These are phyloP conservation scores for Aspergillus egyptiacus DNA, from an alignment of 495 filamentous ascomycete species.

Conservation along the genomic window DNA sequence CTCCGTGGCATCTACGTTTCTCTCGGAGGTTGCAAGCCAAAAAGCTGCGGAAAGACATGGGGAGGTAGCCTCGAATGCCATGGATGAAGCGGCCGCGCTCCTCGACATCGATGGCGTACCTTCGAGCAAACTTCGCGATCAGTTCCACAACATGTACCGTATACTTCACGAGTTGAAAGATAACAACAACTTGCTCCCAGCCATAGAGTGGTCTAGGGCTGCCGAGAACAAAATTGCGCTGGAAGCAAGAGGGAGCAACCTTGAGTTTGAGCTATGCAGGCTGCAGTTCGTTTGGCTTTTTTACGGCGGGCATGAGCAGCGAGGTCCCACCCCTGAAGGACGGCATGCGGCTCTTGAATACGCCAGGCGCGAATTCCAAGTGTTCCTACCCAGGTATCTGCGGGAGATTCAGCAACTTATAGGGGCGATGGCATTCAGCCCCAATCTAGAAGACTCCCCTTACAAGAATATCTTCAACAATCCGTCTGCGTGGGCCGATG, in stretches of 20 bases:
- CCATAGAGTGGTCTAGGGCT: constrained; percentile 74
- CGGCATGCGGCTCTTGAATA: constrained; percentile 63
- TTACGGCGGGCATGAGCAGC: constrained; percentile 39
- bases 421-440: constrained; percentile 68
- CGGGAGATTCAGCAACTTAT: constrained; percentile 71
- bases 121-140: constrained; percentile 63
- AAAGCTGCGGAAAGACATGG: constrained; percentile 15
- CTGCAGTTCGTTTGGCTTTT: constrained; percentile 83
- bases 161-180: constrained; percentile 73
- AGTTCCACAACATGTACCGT: constrained; percentile 84
- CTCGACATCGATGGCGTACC: constrained; percentile 51
- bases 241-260: constrained; percentile 78
- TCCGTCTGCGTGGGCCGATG: constrained; percentile 67
- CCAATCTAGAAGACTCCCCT: constrained; percentile 62
- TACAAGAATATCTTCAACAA: constrained; percentile 74
- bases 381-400: constrained; percentile 64
- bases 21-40: constrained; percentile 52
- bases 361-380: constrained; percentile 57
- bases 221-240: constrained; percentile 56
- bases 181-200: constrained; percentile 64
- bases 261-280: constrained; percentile 89
- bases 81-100: constrained; percentile 19
- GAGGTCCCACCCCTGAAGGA: constrained; percentile 26
- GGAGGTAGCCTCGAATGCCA: constrained; percentile 9
- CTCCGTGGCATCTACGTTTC: constrained; percentile 73